Conservation (phyloP, 352 stramenopile species). For the Pythium grandisporangium region DNA sequence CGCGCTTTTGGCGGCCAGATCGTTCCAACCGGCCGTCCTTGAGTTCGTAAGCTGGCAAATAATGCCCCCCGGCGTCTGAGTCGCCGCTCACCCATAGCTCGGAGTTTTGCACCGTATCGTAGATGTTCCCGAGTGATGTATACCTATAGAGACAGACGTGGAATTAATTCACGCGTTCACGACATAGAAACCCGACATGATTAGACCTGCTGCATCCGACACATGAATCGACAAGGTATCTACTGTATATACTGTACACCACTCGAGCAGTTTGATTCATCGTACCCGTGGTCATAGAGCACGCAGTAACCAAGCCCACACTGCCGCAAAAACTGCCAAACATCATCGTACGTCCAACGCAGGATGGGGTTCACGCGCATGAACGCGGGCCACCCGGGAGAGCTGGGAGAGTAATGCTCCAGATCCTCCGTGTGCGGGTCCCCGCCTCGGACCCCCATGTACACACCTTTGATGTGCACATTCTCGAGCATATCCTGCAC, state of each 20-base stretch:
- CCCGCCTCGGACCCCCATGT: constrained; percentile 85
- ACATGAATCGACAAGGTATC: too few species aligned
- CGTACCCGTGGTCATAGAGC: constrained; percentile 87
- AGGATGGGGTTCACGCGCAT: constrained; percentile 98
- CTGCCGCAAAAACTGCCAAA: constrained; percentile 90
- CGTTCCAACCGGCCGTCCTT: constrained; percentile 62
- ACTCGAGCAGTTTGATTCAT: too few species aligned
- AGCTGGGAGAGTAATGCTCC: constrained; percentile 80
- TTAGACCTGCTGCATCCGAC: too few species aligned
- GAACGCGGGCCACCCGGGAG: constrained; percentile 91
- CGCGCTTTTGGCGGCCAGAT: constrained; percentile 70
- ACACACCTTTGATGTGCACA: constrained; percentile 79
- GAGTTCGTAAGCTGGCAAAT: constrained; percentile 62
- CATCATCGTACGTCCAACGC: constrained; percentile 92
- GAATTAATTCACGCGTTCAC: not conserved
- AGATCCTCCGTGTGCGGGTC: constrained; percentile 91
- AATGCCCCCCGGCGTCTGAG: constrained; percentile 40
- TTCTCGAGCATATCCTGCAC: constrained; percentile 86
- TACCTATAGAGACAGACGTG: constrained; percentile 21
- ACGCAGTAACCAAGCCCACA: constrained; percentile 84
- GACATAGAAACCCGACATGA: too few species aligned
- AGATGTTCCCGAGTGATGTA: constrained; percentile 92
- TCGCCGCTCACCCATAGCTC: constrained; percentile 71
- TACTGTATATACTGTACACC: too few species aligned
- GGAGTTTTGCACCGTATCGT: constrained; percentile 93